Percentiles rank a stretch among this genome's conserved stretches.
Evolutionary conservation across 129 eudicot genomes (phyloP).

Genomic region (Pseudognaphalium luteoalbum): DNA sequence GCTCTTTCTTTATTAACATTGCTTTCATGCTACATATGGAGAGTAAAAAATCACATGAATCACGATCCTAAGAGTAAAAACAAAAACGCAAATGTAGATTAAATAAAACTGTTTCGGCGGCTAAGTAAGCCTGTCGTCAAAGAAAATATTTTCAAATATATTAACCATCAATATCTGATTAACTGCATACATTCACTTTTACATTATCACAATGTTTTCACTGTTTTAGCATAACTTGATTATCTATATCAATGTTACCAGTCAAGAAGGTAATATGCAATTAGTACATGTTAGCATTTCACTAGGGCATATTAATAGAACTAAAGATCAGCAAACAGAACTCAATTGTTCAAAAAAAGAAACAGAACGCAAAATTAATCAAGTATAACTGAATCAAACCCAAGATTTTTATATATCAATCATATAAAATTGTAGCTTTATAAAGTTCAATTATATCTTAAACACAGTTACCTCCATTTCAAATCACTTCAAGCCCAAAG

Average conservation of each 20-base stretch:
- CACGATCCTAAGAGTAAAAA: neutral
- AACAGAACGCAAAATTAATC: neutral
- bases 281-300: neutral
- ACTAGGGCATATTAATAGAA: neutral
- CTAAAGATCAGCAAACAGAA: neutral
- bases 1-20: too few species aligned
- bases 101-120: neutral
- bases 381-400: neutral
- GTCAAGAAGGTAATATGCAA: neutral
- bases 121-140: neutral
- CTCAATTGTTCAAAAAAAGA: too few species aligned
- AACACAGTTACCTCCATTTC: slow-evolving; percentile 13
- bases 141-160: neutral
- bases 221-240: too few species aligned
- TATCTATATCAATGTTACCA: neutral
- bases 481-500: slow-evolving; percentile 17
- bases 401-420: neutral
- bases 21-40: too few species aligned
- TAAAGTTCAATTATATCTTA: neutral
- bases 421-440: neutral
- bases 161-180: neutral
- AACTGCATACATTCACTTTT: neutral
- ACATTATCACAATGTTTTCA: neutral
- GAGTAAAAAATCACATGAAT: neutral
- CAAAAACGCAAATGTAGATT: neutral